Percentiles rank a stretch among this genome's conserved stretches.
Evolutionary conservation across 306 rosid genomes (phyloP).

Genomic region (Fagus sylvatica): DNA sequence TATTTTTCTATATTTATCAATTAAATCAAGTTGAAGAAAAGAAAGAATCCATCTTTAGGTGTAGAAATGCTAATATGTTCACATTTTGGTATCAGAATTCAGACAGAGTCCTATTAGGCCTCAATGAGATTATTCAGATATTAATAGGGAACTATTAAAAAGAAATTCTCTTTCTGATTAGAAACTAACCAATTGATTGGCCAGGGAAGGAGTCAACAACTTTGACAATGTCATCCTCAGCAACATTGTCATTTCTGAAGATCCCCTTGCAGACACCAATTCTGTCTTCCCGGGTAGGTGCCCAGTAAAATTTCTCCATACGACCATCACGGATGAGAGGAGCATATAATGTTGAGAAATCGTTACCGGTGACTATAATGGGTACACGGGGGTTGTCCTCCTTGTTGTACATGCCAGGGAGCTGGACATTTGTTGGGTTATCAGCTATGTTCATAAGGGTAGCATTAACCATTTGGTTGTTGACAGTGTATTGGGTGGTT

Average conservation of each 20-base stretch:
- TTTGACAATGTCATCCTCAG: conserved; percentile 51
- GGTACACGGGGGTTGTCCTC: conserved; percentile 95
- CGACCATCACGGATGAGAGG: conserved; percentile 99
- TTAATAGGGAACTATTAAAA: no score
- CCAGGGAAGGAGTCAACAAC: conserved; percentile 96
- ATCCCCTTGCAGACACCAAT: conserved; percentile 89
- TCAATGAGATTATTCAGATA: no score
- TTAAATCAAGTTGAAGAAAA: no score
- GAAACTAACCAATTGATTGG: conserved; percentile 78
- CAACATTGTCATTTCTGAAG: conserved; percentile 63
- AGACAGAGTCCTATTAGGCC: no score
- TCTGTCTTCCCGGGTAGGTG: conserved; percentile 87
- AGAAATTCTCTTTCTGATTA: not conserved
- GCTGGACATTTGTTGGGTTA: conserved; percentile 91
- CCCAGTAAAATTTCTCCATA: conserved; percentile 99
- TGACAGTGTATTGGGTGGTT: conserved; percentile 95
- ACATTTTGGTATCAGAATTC: no score
- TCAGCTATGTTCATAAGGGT: conserved; percentile 99
- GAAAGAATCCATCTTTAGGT: no score
- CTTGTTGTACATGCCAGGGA: conserved; percentile 99
- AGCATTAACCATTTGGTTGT: conserved; percentile 99
- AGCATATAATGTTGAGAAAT: conserved; percentile 92
- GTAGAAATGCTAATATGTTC: no score
- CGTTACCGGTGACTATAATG: conserved; percentile 93
- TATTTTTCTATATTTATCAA: not conserved